phyloP scores from a whole-genome alignment of 768 basidiomycete genomes.

The Russula virescens region DNA sequence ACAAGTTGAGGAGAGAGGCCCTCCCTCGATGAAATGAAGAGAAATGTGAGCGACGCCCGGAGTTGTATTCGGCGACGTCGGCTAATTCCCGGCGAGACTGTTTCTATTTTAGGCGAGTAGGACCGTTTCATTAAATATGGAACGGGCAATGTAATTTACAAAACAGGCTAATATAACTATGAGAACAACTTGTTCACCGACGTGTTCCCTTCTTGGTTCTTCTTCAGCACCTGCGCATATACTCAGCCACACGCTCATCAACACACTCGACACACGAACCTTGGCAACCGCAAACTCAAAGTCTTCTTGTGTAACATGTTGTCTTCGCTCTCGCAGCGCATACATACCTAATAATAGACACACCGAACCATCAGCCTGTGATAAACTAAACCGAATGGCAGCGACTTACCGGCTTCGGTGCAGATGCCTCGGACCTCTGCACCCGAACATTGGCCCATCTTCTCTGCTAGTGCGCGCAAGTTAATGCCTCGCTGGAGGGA shows the following conservation, averaged over 20 bases:
- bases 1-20: too few relatives aligned
- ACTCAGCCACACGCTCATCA: conserved; percentile 6
- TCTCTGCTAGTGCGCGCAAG: conserved; percentile 90
- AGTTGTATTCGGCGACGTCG: too few relatives aligned
- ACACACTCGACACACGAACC: conserved; percentile 37
- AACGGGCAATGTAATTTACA: too few relatives aligned
- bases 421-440: conserved; percentile 97
- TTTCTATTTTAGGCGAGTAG: too few relatives aligned
- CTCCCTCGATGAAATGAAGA: too few relatives aligned
- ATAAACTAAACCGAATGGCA: not conserved
- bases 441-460: conserved; percentile 99
- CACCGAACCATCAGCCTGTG: not conserved
- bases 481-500: conserved; percentile 97
- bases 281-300: conserved; percentile 99
- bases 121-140: too few relatives aligned
- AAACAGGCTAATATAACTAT: conserved; percentile 38
- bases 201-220: conserved; percentile 93
- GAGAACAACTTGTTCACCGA: conserved; percentile 93
- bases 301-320: conserved; percentile 97
- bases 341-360: conserved; percentile 69
- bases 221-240: conserved; percentile 68
- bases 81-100: too few relatives aligned
- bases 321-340: conserved; percentile 87
- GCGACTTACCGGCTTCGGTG: conserved; percentile 79
- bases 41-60: too few relatives aligned